Evolutionary conservation across 495 filamentous ascomycete species (phyloP).

Genomic region (Aspergillus kassunensis): DNA sequence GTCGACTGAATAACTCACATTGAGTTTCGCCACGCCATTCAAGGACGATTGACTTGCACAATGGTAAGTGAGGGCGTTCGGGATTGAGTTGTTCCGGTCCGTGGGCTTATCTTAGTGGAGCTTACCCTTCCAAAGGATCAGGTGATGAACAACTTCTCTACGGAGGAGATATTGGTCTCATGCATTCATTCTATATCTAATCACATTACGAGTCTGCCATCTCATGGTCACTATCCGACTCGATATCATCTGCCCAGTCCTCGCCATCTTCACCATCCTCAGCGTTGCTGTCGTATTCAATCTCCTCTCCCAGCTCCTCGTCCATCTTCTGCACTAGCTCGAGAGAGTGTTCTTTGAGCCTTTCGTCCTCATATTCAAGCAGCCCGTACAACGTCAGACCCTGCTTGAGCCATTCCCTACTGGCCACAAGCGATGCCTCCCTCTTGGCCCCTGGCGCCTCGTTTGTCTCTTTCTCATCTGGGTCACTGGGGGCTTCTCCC

Average conservation of each 20-base stretch:
- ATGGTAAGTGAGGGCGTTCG: slow-evolving; percentile 24
- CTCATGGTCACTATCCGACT: slow-evolving; percentile 47
- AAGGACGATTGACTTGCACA: slow-evolving; percentile 30
- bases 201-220: slow-evolving; percentile 44
- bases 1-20: slow-evolving; percentile 31
- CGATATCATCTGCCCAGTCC: slow-evolving; percentile 38
- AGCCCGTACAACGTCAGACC: slow-evolving; percentile 44
- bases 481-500: slow-evolving; percentile 42
- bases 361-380: slow-evolving; percentile 51
- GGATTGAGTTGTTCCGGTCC: slow-evolving; percentile 35
- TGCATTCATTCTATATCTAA: slow-evolving; percentile 21
- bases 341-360: slow-evolving; percentile 46
- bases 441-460: slow-evolving; percentile 33
- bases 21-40: slow-evolving; percentile 25
- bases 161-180: slow-evolving; percentile 39
- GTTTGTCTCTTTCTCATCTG: slow-evolving; percentile 20
- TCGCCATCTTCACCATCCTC: slow-evolving; percentile 42
- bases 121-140: no score
- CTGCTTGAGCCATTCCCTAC: slow-evolving; percentile 52
- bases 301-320: slow-evolving; percentile 52
- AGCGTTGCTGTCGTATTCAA: slow-evolving; percentile 48
- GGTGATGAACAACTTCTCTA: slow-evolving; percentile 10
- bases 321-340: slow-evolving; percentile 57
- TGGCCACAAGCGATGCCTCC: slow-evolving; percentile 40
- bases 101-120: neutral